Percentiles rank a stretch among this genome's conserved stretches.
These are phyloP conservation scores for Phoma sp. DNA, from an alignment of 2,329 filamentous ascomycete genomes.

Conservation along the genomic window DNA sequence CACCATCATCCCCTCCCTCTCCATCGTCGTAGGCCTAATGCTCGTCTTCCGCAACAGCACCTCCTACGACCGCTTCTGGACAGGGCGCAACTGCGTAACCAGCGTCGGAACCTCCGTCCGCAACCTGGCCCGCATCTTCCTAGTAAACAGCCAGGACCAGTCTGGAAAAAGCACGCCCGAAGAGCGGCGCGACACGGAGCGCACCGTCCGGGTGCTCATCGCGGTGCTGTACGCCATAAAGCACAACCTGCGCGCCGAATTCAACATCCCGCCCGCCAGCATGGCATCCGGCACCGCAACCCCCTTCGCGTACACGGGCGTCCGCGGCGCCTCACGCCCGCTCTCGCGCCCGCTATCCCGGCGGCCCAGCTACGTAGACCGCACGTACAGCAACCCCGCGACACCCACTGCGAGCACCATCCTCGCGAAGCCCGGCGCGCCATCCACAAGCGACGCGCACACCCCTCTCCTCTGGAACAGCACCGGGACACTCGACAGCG, in stretches of 20 bases:
- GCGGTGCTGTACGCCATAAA: conserved; percentile 69
- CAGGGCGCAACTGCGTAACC: conserved; percentile 62
- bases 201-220: conserved; percentile 63
- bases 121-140: conserved; percentile 63
- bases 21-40: conserved; percentile 71
- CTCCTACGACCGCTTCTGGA: conserved; percentile 70
- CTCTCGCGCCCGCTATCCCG: conserved; percentile 16
- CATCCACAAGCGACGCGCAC: conserved; percentile 15
- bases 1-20: conserved; percentile 66
- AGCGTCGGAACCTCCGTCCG: conserved; percentile 64
- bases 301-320: conserved; percentile 18
- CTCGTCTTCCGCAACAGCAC: conserved; percentile 71
- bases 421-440: not conserved
- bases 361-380: conserved; percentile 39
- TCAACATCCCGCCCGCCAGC: conserved; percentile 52
- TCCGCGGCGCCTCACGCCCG: conserved; percentile 19
- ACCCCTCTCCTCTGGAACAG: conserved; percentile 29
- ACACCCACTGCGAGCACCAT: conserved; percentile 10
- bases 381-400: conserved; percentile 6
- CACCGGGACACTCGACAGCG: conserved; percentile 22
- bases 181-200: conserved; percentile 64
- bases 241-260: conserved; percentile 68
- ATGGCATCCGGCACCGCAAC: conserved; percentile 24
- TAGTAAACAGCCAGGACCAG: conserved; percentile 53
- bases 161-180: conserved; percentile 29